A percentile compares a stretch with the other conserved stretches of the same genome.
Evolutionary conservation across 345 rosid genomes (phyloP).

Genomic region (Pistacia vera): DNA sequence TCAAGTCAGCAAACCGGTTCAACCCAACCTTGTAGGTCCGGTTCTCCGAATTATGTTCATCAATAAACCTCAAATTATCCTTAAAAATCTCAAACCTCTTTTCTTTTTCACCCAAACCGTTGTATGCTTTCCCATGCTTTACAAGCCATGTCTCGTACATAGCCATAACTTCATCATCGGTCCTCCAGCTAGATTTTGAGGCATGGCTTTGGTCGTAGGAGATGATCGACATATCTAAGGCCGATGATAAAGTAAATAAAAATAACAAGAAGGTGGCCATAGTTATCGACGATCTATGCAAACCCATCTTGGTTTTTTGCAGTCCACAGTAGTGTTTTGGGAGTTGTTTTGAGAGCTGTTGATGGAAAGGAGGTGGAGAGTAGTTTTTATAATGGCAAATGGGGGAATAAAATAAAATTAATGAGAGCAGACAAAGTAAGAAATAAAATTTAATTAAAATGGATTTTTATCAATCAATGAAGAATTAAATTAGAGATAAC

Average conservation of each 20-base stretch:
- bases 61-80: constrained; percentile 82
- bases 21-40: constrained; percentile 67
- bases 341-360: neutral
- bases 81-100: constrained; percentile 73
- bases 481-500: neutral
- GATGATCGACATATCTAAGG: constrained; percentile 78
- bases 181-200: constrained; percentile 42
- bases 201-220: constrained; percentile 63
- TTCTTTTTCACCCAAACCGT: constrained; percentile 69
- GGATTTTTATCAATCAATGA: neutral
- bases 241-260: constrained; percentile 51
- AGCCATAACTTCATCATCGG: constrained; percentile 68
- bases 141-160: constrained; percentile 74
- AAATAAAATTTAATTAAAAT: neutral
- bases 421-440: neutral
- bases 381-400: neutral
- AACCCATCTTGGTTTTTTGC: constrained; percentile 38
- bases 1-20: constrained; percentile 89
- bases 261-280: constrained; percentile 39
- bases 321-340: neutral
- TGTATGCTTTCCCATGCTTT: constrained; percentile 66
- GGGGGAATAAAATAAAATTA: neutral
- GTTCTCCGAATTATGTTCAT: constrained; percentile 67
- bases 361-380: neutral
- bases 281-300: constrained; percentile 14